Percentiles rank a stretch among this genome's conserved stretches.
phyloP scores from a whole-genome alignment of 306 rosid species.

The Potentilla sterilis region DNA sequence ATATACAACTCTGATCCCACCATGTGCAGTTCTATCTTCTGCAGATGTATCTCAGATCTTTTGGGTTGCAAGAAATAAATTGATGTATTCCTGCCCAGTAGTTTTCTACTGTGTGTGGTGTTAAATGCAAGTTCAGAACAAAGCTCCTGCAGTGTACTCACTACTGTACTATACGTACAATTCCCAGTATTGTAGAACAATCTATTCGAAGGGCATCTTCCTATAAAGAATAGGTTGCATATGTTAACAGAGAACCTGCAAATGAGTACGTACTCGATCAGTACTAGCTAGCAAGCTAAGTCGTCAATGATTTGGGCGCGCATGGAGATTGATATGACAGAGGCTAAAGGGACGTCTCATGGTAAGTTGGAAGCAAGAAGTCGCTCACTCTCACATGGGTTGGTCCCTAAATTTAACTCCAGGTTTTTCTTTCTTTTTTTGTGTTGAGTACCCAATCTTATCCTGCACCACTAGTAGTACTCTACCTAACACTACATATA shows the following conservation, averaged over 20 bases:
- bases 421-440: background rate
- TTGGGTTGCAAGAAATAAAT: background rate
- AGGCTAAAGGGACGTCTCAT: constrained; percentile 50
- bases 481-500: background rate
- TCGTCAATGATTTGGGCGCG: constrained; percentile 20
- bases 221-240: background rate
- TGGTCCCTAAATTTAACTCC: constrained; percentile 40
- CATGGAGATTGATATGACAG: constrained; percentile 36
- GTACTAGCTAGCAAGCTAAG: background rate
- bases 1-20: background rate
- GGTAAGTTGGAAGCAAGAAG: constrained; percentile 27
- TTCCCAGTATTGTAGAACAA: background rate
- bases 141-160: background rate
- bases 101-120: background rate
- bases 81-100: background rate
- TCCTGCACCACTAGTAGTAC: constrained; percentile 1
- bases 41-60: background rate
- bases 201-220: background rate
- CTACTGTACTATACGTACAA: background rate
- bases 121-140: background rate
- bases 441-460: constrained; percentile 16
- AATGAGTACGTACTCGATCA: background rate
- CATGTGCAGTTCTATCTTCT: background rate
- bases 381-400: constrained; percentile 45
- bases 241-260: background rate